phyloP scores from a whole-genome alignment of 2,329 filamentous ascomycete species.

The Drechmeria coniospora region DNA sequence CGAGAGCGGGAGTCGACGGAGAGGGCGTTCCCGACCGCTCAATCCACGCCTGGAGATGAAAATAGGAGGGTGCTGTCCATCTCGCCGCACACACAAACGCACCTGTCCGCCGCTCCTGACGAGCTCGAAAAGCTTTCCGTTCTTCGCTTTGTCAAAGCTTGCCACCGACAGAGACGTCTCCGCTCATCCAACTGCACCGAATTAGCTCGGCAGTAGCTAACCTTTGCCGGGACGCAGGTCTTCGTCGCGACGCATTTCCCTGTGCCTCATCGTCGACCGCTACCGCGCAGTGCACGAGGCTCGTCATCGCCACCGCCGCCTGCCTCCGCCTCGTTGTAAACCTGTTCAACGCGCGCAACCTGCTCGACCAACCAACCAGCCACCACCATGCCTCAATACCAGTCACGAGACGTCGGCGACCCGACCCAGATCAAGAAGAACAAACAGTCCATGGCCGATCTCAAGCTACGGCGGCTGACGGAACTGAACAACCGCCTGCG shows the following conservation, averaged over 20 bases:
- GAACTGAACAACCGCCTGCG: slow-evolving; percentile 93
- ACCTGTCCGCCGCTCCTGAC: too few species aligned
- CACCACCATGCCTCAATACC: slow-evolving; percentile 47
- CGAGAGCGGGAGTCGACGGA: too few species aligned
- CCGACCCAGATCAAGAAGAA: slow-evolving; percentile 68
- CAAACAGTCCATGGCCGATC: slow-evolving; percentile 98
- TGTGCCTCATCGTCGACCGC: slow-evolving; percentile 6
- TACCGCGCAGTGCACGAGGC: slow-evolving; percentile 1
- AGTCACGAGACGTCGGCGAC: slow-evolving; percentile 51
- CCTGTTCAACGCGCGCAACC: neutral
- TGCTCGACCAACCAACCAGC: too few species aligned
- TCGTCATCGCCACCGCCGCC: neutral
- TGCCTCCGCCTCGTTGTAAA: neutral
- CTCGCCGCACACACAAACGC: too few species aligned
- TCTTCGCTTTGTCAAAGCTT: too few species aligned
- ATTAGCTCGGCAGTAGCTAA: neutral
- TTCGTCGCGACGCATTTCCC: slow-evolving; percentile 1
- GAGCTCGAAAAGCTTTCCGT: too few species aligned
- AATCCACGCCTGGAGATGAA: too few species aligned
- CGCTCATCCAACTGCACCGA: neutral
- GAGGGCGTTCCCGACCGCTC: too few species aligned
- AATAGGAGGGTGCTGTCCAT: too few species aligned
- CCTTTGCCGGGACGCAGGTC: neutral
- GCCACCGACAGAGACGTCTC: neutral
- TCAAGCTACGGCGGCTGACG: slow-evolving; percentile 89